These are phyloP conservation scores for Rhinocladiella similis DNA, from an alignment of 2,329 filamentous ascomycete genomes.

Conservation along the genomic window DNA sequence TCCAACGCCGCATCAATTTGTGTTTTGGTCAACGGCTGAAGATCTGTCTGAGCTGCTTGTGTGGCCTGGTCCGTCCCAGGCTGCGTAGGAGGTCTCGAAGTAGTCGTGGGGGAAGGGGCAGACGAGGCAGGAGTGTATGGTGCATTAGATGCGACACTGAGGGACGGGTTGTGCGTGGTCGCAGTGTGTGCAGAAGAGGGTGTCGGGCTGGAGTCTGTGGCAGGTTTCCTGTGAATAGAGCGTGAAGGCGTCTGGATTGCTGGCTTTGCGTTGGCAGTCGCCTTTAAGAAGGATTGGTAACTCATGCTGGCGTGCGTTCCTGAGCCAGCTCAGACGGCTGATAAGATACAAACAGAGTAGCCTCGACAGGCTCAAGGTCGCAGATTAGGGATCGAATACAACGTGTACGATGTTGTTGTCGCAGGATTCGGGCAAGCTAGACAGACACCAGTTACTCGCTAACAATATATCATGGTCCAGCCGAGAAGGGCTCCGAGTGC, in stretches of 20 bases:
- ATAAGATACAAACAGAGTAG: too few relatives aligned
- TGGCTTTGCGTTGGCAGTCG: slow-evolving; percentile 9
- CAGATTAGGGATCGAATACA: too few relatives aligned
- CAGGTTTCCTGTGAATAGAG: slow-evolving; percentile 21
- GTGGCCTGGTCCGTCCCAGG: not conserved
- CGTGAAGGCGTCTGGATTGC: slow-evolving; percentile 13
- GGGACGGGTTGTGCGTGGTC: slow-evolving; percentile 9
- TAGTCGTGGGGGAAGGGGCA: not conserved
- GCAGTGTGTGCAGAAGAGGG: slow-evolving; percentile 8
- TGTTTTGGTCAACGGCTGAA: slow-evolving; percentile 34
- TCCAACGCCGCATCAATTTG: slow-evolving; percentile 45
- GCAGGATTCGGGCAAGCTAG: too few relatives aligned
- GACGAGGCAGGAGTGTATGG: slow-evolving; percentile 17
- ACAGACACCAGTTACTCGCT: not conserved
- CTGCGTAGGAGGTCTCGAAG: slow-evolving; percentile 4
- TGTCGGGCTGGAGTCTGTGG: not conserved
- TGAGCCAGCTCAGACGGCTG: not conserved
- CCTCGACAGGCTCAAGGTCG: too few relatives aligned
- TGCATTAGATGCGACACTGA: slow-evolving; percentile 2
- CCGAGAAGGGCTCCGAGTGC: too few relatives aligned
- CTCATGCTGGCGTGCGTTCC: slow-evolving; percentile 12
- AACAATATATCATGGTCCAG: not conserved
- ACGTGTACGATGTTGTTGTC: too few relatives aligned
- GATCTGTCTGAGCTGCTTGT: not conserved
- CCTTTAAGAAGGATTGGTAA: slow-evolving; percentile 22